Evolutionary conservation across 75 land plant genomes (phyloP).

Genomic region (Pinus tabuliformis): DNA sequence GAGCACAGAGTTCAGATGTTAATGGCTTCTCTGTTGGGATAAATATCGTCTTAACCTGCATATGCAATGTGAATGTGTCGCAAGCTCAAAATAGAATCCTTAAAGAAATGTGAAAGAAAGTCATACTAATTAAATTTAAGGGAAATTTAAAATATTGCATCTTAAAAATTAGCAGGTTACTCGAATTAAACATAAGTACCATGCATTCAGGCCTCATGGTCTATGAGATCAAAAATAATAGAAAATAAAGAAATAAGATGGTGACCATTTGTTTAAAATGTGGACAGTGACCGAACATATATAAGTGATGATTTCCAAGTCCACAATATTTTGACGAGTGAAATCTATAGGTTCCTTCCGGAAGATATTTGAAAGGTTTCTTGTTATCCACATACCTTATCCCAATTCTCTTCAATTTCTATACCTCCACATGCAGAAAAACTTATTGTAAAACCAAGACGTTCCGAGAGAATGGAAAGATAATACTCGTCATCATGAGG

Average conservation of each 20-base stretch:
- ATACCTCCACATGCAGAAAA: too few species aligned
- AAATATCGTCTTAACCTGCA: constrained; percentile 81
- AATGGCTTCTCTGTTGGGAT: constrained; percentile 77
- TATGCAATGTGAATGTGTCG: neutral
- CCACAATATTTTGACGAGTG: neutral
- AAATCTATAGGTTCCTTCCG: neutral
- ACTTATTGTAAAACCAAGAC: too few species aligned
- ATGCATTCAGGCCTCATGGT: neutral
- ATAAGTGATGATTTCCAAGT: neutral
- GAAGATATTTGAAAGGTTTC: neutral
- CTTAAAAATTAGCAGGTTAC: neutral
- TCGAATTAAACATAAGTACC: neutral
- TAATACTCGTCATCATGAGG: too few species aligned
- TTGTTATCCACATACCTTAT: neutral
- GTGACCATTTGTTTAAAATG: neutral
- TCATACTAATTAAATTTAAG: neutral
- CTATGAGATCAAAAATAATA: neutral
- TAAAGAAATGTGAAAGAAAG: neutral
- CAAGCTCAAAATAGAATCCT: neutral
- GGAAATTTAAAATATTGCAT: neutral
- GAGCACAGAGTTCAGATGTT: constrained; percentile 73
- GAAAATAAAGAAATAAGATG: neutral
- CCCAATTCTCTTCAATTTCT: too few species aligned
- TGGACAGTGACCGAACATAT: neutral
- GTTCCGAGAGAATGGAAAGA: too few species aligned